phyloP scores from a whole-genome alignment of 169 alveolate species.

The Babesia bovis region DNA sequence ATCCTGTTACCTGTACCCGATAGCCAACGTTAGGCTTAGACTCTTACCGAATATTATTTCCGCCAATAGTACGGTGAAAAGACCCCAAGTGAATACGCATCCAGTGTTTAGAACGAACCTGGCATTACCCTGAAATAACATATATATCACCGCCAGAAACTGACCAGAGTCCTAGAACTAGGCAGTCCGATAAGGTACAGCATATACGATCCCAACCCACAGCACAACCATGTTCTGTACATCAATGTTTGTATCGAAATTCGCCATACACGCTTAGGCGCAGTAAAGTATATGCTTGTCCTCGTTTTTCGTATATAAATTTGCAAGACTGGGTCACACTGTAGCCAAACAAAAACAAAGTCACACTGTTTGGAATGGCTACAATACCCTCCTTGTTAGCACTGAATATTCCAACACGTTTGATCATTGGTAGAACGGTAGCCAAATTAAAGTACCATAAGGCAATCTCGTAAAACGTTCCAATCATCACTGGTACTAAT shows the following conservation, averaged over 20 bases:
- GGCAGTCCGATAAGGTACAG: slow-evolving; percentile 19
- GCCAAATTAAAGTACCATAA: slow-evolving; percentile 4
- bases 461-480: slow-evolving; percentile 18
- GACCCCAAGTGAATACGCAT: neutral
- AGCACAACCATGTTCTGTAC: neutral
- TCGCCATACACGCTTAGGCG: neutral
- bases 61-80: neutral
- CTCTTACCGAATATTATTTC: neutral
- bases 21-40: neutral
- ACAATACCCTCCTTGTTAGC: slow-evolving; percentile 59
- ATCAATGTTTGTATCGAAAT: neutral
- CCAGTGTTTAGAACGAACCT: slow-evolving; percentile 14
- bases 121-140: neutral
- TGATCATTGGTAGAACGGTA: neutral
- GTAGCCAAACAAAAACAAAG: slow-evolving; percentile 16
- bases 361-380: slow-evolving; percentile 46
- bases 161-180: slow-evolving; percentile 32
- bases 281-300: neutral
- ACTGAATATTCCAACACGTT: neutral
- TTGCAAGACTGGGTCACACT: slow-evolving; percentile 1
- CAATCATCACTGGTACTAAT: slow-evolving; percentile 22
- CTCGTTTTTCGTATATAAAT: neutral
- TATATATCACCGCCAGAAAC: neutral
- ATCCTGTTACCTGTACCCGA: neutral
- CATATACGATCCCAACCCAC: neutral